Evolutionary conservation across 768 basidiomycete genomes (phyloP).

Genomic region (Hirschioporus abietinus): DNA sequence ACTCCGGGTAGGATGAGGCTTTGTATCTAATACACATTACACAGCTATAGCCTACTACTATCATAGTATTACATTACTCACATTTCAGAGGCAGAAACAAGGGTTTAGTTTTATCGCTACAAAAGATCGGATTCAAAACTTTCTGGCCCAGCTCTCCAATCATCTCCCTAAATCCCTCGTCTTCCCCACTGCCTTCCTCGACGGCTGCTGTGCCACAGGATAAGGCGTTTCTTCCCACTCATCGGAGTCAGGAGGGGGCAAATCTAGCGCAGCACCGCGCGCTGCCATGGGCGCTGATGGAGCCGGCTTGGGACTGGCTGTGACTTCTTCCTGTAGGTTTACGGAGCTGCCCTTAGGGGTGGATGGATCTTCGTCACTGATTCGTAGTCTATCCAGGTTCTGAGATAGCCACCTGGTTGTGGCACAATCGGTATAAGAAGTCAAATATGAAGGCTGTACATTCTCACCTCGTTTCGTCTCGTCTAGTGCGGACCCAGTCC

Average conservation of each 20-base stretch:
- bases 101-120: background rate
- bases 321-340: background rate
- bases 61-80: background rate
- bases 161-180: conserved; percentile 18
- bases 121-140: conserved; percentile 14
- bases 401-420: background rate
- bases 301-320: conserved; percentile 1
- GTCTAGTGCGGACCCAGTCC: conserved; percentile 66
- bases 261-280: conserved; percentile 18
- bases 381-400: background rate
- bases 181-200: conserved; percentile 16
- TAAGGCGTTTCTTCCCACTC: conserved; percentile 26
- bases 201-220: background rate
- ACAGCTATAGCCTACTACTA: background rate
- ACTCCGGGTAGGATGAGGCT: too few species aligned
- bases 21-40: background rate
- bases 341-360: conserved; percentile 1
- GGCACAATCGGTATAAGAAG: background rate
- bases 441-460: background rate
- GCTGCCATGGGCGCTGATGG: conserved; percentile 6
- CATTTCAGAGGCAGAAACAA: background rate
- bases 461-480: conserved; percentile 70
- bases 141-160: conserved; percentile 15
- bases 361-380: conserved; percentile 2
- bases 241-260: conserved; percentile 33